phyloP scores from a whole-genome alignment of 1,284 basidiomycete species.

The Tilletia setariae region DNA sequence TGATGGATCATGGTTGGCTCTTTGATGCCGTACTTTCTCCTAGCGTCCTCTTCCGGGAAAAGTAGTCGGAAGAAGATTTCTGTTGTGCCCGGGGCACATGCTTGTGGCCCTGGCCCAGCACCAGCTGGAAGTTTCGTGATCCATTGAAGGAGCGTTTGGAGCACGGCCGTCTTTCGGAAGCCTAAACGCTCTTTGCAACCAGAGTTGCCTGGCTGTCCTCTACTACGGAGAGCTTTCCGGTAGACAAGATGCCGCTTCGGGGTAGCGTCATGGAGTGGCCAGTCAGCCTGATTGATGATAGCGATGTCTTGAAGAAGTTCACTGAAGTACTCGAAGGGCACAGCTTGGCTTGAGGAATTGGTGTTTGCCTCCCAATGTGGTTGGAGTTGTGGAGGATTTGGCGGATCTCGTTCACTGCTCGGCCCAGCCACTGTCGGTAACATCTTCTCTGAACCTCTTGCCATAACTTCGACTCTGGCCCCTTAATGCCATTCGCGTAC shows the following conservation, averaged over 20 bases:
- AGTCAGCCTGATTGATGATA: not conserved
- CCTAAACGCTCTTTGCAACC: not conserved
- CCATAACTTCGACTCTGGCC: too few species aligned
- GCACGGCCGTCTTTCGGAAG: not conserved
- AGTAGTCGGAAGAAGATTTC: slow-evolving; percentile 1
- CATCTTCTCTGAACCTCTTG: too few species aligned
- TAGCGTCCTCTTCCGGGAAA: slow-evolving; percentile 6
- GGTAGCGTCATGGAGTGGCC: not conserved
- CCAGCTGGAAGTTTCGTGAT: not conserved
- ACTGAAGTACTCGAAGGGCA: slow-evolving; percentile 10
- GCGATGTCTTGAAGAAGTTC: not conserved
- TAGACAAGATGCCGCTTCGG: not conserved
- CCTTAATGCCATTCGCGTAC: too few species aligned
- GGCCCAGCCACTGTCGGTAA: not conserved
- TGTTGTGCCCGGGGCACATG: not conserved
- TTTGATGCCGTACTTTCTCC: not conserved
- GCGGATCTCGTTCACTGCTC: not conserved
- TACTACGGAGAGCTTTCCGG: not conserved
- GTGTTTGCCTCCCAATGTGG: not conserved
- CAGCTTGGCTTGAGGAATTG: not conserved
- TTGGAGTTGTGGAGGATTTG: too few species aligned
- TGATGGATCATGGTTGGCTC: not conserved
- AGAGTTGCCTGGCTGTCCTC: not conserved
- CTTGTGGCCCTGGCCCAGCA: slow-evolving; percentile 1
- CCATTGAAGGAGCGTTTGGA: not conserved